These are phyloP conservation scores for Cubamyces sp. DNA, from an alignment of 768 basidiomycete genomes.

Conservation along the genomic window DNA sequence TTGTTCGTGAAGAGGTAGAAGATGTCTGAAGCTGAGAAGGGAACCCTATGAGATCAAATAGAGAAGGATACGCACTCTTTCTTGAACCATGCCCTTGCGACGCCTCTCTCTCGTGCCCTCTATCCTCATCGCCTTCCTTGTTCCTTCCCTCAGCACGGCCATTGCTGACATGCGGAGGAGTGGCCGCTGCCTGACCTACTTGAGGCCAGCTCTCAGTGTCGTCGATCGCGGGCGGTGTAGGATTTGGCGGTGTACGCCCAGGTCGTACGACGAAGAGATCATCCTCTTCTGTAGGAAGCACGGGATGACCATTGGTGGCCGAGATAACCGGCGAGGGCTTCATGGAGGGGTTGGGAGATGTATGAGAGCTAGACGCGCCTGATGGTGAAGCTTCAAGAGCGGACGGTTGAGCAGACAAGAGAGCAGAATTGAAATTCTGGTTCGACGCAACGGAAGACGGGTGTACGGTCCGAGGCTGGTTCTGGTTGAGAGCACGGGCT, in stretches of 20 bases:
- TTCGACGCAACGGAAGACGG: background rate
- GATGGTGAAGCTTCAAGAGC: background rate
- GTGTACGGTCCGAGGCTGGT: slow-evolving; percentile 7
- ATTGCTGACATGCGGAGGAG: slow-evolving; percentile 18
- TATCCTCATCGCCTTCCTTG: slow-evolving; percentile 29
- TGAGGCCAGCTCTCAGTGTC: slow-evolving; percentile 51
- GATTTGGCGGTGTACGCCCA: slow-evolving; percentile 35
- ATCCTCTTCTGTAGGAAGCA: slow-evolving; percentile 28
- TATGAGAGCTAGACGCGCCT: background rate
- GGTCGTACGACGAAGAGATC: slow-evolving; percentile 53
- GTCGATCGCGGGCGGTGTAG: slow-evolving; percentile 35
- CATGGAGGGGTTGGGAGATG: slow-evolving; percentile 3
- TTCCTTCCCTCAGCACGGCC: slow-evolving; percentile 13
- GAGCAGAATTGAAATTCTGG: background rate
- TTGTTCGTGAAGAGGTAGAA: background rate
- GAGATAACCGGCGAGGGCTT: background rate
- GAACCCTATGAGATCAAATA: background rate
- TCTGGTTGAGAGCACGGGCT: slow-evolving; percentile 28
- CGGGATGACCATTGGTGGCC: slow-evolving; percentile 9
- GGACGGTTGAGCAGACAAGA: slow-evolving; percentile 2
- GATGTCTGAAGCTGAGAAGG: background rate
- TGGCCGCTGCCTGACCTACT: slow-evolving; percentile 40
- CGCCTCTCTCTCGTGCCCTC: slow-evolving; percentile 26
- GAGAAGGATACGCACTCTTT: slow-evolving; percentile 42
- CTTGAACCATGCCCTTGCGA: slow-evolving; percentile 37